Conservation (phyloP, 257 asterid genomes). For the Solanum tarapatanum region DNA sequence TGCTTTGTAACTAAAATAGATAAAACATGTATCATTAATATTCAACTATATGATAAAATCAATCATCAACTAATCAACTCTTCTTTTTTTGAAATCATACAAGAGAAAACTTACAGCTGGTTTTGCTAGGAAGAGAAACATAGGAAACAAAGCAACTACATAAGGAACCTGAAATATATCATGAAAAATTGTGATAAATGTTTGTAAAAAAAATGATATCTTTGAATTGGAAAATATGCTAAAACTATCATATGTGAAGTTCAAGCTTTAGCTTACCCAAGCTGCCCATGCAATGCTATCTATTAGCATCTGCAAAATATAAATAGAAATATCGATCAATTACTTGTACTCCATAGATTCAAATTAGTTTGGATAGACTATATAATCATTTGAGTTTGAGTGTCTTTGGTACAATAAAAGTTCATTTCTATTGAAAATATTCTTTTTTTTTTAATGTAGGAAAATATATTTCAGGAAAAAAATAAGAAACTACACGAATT, state of each 20-base stretch:
- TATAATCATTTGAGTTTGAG: neutral
- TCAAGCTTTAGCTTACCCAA: slow-evolving; percentile 1
- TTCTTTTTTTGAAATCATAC: neutral
- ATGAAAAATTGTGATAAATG: neutral
- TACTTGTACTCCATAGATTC: neutral
- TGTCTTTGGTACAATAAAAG: neutral
- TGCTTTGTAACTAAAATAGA: slow-evolving; percentile 1
- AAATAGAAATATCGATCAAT: neutral
- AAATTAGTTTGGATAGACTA: neutral
- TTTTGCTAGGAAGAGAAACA: slow-evolving; percentile 1
- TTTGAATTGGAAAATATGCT: neutral
- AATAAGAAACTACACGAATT: neutral
- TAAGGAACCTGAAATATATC: slow-evolving; percentile 5
- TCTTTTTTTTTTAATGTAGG: neutral
- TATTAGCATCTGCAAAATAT: slow-evolving; percentile 3
- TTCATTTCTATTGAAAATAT: neutral
- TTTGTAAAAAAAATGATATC: neutral
- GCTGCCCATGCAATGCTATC: slow-evolving; percentile 7
- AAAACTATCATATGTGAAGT: neutral
- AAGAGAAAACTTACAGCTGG: neutral
- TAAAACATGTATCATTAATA: neutral
- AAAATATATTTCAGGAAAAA: neutral
- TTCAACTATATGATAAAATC: neutral
- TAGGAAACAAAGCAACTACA: neutral
- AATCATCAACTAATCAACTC: neutral